A percentile compares a stretch with the other conserved stretches of the same genome.
Conservation (phyloP, 1,139 yeast genomes). For the Pneumocystis carinii region DNA sequence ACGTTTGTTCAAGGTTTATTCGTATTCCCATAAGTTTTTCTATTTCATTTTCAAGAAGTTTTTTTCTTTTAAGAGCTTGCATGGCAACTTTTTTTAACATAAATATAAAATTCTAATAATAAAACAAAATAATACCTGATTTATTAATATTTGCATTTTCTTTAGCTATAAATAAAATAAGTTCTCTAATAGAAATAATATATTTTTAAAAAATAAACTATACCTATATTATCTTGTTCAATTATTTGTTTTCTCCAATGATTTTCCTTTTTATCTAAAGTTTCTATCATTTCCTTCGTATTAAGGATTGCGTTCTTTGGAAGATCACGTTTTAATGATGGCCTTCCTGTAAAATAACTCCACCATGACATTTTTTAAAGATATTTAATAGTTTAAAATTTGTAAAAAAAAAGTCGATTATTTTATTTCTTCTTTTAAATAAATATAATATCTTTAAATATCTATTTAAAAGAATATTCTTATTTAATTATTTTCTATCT, state of each 20-base stretch:
- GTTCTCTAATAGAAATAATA: neutral
- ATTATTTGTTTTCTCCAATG: conserved; percentile 71
- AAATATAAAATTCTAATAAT: neutral
- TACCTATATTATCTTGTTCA: conserved; percentile 46
- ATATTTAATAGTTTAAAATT: neutral
- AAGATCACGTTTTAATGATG: conserved; percentile 30
- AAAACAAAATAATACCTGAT: conserved; percentile 25
- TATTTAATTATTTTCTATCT: too few relatives aligned
- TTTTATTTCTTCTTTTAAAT: too few relatives aligned
- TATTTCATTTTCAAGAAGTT: conserved; percentile 61
- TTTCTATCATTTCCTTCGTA: conserved; percentile 75
- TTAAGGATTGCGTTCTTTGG: conserved; percentile 90
- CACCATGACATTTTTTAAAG: neutral
- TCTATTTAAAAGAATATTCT: too few relatives aligned
- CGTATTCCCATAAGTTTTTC: conserved; percentile 75
- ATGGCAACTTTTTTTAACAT: conserved; percentile 38
- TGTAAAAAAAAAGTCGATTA: neutral
- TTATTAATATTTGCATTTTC: conserved; percentile 56
- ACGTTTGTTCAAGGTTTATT: conserved; percentile 76
- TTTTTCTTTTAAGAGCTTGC: conserved; percentile 78
- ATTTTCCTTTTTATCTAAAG: conserved; percentile 68
- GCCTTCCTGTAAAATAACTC: neutral
- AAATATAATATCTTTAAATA: too few relatives aligned
- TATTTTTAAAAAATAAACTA: neutral
- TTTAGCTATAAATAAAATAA: conserved; percentile 40